phyloP scores from a whole-genome alignment of 2,329 filamentous ascomycete species.

The Arthrobotrys entomopaga region DNA sequence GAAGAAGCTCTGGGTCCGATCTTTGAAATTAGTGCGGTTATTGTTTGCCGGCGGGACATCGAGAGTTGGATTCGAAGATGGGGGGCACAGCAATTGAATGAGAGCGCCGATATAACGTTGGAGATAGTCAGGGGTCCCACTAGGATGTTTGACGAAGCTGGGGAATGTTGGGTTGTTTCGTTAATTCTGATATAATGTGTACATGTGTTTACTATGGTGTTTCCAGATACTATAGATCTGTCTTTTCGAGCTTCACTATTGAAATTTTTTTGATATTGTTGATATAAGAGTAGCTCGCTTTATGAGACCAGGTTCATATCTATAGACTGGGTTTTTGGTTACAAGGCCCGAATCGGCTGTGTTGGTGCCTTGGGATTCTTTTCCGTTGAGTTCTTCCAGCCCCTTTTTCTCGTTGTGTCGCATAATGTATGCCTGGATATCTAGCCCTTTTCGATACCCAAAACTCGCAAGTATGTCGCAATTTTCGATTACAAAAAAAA shows the following conservation, averaged over 20 bases:
- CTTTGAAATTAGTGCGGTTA: conserved; percentile 17
- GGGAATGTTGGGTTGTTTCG: conserved; percentile 34
- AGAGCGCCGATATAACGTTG: conserved; percentile 9
- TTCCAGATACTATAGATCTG: no score
- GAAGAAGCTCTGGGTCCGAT: conserved; percentile 12
- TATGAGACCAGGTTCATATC: no score
- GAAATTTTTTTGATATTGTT: no score
- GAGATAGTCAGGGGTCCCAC: conserved; percentile 31
- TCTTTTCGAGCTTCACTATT: no score
- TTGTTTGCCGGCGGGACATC: conserved; percentile 13
- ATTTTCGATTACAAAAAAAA: not conserved
- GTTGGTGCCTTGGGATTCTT: no score
- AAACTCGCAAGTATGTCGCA: not conserved
- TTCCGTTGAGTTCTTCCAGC: no score
- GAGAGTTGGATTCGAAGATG: conserved; percentile 7
- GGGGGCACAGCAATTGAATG: not conserved
- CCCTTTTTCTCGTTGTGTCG: no score
- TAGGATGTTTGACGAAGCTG: conserved; percentile 23
- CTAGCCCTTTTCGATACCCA: not conserved
- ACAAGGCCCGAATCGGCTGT: no score
- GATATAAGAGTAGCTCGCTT: no score
- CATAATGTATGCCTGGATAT: no score
- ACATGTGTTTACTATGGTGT: no score
- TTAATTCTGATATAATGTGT: conserved; percentile 13
- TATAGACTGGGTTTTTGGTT: no score